phyloP scores from a whole-genome alignment of 441 rosid genomes.

The Croton setiger region DNA sequence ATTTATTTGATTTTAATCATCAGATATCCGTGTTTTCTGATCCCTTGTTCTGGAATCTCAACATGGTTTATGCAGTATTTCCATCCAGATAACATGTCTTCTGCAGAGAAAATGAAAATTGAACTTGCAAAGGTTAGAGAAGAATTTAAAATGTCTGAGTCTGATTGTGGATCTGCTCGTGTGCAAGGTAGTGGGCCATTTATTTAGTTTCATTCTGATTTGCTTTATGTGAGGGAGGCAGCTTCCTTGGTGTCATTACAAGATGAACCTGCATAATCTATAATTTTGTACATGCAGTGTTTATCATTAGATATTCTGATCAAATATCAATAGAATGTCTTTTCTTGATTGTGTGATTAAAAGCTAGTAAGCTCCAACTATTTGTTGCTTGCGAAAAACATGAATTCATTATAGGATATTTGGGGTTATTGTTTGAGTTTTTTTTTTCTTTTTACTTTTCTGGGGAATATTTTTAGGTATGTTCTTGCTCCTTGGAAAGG shows the following conservation, averaged over 20 bases:
- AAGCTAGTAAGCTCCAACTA: background rate
- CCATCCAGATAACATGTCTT: conserved; percentile 89
- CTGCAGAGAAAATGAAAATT: conserved; percentile 71
- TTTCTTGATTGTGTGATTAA: background rate
- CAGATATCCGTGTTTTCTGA: background rate
- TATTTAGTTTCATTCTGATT: background rate
- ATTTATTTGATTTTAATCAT: background rate
- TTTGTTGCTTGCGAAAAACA: background rate
- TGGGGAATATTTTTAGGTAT: background rate
- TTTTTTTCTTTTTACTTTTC: no score
- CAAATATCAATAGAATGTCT: background rate
- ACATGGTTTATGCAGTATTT: conserved; percentile 55
- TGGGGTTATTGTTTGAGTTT: background rate
- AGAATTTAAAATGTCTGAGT: conserved; percentile 83
- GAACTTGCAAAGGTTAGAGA: conserved; percentile 78
- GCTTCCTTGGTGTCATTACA: background rate
- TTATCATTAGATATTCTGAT: background rate
- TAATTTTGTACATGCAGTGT: background rate
- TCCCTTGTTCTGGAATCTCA: background rate
- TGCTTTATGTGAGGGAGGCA: background rate
- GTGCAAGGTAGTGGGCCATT: conserved; percentile 62
- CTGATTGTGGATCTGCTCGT: conserved; percentile 89
- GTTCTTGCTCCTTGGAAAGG: background rate
- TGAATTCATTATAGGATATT: background rate
- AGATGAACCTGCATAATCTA: background rate